Conservation (phyloP, 2,329 filamentous ascomycete species). For the Colletotrichum sp. region DNA sequence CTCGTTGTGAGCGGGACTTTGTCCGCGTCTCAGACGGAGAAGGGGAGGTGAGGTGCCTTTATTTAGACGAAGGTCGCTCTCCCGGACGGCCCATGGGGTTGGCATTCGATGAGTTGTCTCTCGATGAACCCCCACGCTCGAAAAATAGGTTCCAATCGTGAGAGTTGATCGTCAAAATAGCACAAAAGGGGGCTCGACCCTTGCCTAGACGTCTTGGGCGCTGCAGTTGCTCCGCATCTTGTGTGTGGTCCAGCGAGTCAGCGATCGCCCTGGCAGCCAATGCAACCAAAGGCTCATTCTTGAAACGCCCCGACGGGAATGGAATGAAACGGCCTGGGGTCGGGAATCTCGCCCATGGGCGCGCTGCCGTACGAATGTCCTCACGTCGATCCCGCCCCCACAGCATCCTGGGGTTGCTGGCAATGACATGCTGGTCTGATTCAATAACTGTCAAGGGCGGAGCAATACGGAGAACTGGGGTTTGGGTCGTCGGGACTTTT, state of each 20-base stretch:
- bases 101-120: neutral
- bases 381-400: neutral
- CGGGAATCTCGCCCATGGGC: neutral
- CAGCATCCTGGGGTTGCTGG: neutral
- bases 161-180: slow-evolving; percentile 15
- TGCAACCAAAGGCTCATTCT: neutral
- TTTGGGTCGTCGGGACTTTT: neutral
- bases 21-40: neutral
- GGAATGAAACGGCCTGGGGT: slow-evolving; percentile 6
- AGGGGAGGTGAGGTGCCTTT: neutral
- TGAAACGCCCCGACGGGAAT: slow-evolving; percentile 7
- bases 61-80: neutral
- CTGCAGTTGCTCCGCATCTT: neutral
- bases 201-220: neutral
- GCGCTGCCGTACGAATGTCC: neutral
- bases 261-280: neutral
- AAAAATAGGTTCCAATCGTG: neutral
- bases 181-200: slow-evolving; percentile 3
- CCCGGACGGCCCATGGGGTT: neutral
- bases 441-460: neutral
- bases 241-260: slow-evolving; percentile 1
- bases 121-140: neutral
- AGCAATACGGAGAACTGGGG: neutral
- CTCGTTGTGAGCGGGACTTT: neutral
- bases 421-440: neutral